Base-by-base conservation (phyloP, 2,329 filamentous ascomycete genomes). In the Lasiodiplodia sp. region DNA sequence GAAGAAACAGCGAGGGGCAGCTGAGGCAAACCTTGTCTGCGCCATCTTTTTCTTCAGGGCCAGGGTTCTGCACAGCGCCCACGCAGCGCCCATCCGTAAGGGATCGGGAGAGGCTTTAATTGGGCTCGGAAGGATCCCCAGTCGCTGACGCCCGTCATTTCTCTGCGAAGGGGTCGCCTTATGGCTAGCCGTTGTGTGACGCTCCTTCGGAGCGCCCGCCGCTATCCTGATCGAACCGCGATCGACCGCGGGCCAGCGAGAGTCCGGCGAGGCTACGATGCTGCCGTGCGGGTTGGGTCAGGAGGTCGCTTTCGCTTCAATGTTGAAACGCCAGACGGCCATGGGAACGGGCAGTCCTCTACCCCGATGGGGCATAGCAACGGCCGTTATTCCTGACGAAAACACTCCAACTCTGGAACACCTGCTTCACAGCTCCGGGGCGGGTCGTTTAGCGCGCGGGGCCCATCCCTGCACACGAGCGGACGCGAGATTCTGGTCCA, bases 391-490 rank as follows among this genome's bases (percentile, higher is more conserved):
- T 60, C 65, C 44, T 40, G 53, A 67, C 44, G 65, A 67, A 67
- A 28, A 44, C 65, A 67, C 65, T 21, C n/a, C 55, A 52, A 67
- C 65, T 67, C 49, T 67, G 65, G 65, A 67, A 67, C 65, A 67
- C 34, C 56, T 60, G 25, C 65, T 60, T 67, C 55, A 44, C 60
- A 60, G 65, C 37, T 21, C 25, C 65, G 38, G 47, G 21, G 31
- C 65, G 53, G 53, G 37, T 58, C 65, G 44, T 67, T 23, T 58
- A 49, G 53, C 53, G 51, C 44, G 34, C 21, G 37, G 31, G 28
- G 16, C 25, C 52, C 38, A 67, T 67, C 55, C 64, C 58, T 63
- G 53, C 53, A 16, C 52, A 25, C 21, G 65, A 60, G 49, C 52
- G 44, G 34, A 40, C 65, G 31, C 40, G 14, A 21, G 16, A 44